phyloP scores from a whole-genome alignment of 768 basidiomycete species.

The Phylloporus sp. region DNA sequence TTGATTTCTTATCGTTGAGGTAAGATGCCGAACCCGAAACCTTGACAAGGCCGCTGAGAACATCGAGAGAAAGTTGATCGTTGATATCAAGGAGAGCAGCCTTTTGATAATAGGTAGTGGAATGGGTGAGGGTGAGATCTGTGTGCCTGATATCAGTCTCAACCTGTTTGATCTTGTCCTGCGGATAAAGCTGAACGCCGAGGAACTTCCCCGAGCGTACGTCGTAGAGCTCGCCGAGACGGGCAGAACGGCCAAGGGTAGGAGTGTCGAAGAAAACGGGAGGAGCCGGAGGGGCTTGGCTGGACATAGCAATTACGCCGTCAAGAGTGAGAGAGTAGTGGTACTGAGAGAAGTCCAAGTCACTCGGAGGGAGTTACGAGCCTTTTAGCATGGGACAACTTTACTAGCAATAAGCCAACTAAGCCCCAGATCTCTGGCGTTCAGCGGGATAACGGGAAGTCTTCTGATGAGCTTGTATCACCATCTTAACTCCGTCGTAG shows the following conservation, averaged over 20 bases:
- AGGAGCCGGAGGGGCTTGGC: neutral
- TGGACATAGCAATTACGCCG: neutral
- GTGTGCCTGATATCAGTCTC: neutral
- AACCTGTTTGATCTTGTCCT: neutral
- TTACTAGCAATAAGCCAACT: too few species aligned
- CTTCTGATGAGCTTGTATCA: too few species aligned
- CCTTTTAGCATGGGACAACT: too few species aligned
- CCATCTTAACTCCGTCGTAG: too few species aligned
- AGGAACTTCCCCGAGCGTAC: neutral
- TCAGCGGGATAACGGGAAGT: too few species aligned
- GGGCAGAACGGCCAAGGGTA: neutral
- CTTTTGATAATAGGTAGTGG: neutral
- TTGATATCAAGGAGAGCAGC: neutral
- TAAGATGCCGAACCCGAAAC: neutral
- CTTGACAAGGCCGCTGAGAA: neutral
- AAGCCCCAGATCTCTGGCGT: too few species aligned
- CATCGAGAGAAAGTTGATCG: neutral
- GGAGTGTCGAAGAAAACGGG: neutral
- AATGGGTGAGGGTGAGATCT: neutral
- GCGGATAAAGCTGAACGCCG: neutral
- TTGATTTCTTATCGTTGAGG: neutral
- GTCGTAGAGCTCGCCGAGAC: neutral
- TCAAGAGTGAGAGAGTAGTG: too few species aligned
- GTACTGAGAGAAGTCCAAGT: too few species aligned
- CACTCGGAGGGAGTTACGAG: too few species aligned